Percentiles rank a stretch among this genome's conserved stretches.
Evolutionary conservation across 495 filamentous ascomycete species (phyloP).

Genomic region (Penicillium waksmanii): DNA sequence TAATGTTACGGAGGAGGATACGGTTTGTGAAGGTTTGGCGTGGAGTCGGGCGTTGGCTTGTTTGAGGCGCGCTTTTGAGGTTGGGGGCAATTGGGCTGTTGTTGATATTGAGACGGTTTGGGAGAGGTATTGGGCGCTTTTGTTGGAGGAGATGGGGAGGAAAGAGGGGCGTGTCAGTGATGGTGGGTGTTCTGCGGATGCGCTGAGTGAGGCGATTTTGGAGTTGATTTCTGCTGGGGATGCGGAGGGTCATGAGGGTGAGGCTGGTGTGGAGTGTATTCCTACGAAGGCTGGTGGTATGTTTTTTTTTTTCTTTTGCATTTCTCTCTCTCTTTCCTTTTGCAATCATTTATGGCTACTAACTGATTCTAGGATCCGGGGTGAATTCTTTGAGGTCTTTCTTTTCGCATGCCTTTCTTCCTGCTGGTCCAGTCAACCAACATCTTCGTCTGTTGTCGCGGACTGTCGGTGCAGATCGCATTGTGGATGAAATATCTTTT

Average conservation of each 20-base stretch:
- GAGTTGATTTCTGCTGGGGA: conserved; percentile 10
- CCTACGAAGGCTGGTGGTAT: conserved; percentile 49
- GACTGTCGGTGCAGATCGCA: conserved; percentile 62
- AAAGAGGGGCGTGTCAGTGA: conserved; percentile 2
- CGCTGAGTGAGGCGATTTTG: conserved; percentile 12
- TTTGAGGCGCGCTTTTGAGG: conserved; percentile 58
- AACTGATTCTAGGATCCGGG: conserved; percentile 24
- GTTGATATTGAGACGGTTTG: conserved; percentile 61
- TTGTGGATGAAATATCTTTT: conserved; percentile 61
- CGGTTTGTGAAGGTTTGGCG: conserved; percentile 52
- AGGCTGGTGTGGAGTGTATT: conserved; percentile 30
- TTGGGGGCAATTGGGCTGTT: conserved; percentile 45
- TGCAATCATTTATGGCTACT: not conserved
- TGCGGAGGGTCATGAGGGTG: conserved; percentile 11
- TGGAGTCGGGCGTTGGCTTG: conserved; percentile 57
- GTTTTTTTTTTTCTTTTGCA: conserved; percentile 7
- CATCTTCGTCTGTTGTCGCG: conserved; percentile 70
- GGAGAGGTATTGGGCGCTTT: conserved; percentile 54
- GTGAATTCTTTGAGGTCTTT: conserved; percentile 56
- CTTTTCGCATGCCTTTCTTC: conserved; percentile 72
- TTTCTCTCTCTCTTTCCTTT: too few relatives aligned
- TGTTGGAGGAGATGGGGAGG: conserved; percentile 19
- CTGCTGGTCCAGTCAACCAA: conserved; percentile 65
- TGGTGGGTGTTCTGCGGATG: not conserved
- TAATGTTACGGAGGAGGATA: not conserved